A percentile compares a stretch with the other conserved stretches of the same genome.
phyloP scores from a whole-genome alignment of 140 eudicot species.

The Cichorium intybus region DNA sequence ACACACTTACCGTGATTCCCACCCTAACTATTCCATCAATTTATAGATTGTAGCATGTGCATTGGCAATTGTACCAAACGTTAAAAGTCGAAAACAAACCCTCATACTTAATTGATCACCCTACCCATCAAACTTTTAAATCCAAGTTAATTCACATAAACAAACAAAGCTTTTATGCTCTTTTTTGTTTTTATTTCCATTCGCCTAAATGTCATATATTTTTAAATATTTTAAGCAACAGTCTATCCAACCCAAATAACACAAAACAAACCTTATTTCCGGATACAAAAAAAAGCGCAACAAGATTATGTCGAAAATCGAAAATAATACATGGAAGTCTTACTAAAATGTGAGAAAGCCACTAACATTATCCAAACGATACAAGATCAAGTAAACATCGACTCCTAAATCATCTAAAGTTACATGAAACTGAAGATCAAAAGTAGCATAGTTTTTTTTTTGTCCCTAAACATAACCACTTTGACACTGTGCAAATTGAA shows the following conservation, averaged over 20 bases:
- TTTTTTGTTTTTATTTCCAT: background rate
- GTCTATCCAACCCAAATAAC: background rate
- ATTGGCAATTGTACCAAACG: background rate
- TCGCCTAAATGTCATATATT: background rate
- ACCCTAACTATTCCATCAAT: background rate
- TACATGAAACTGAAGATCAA: background rate
- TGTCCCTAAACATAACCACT: slow-evolving; percentile 12
- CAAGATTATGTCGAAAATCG: background rate
- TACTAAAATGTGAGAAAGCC: background rate
- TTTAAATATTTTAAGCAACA: background rate
- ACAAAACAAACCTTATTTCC: background rate
- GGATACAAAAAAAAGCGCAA: background rate
- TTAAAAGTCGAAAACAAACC: too few relatives aligned
- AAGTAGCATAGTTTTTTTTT: slow-evolving; percentile 5
- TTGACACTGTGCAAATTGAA: slow-evolving; percentile 10
- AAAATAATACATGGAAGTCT: background rate
- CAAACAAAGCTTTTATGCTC: too few relatives aligned
- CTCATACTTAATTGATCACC: too few relatives aligned
- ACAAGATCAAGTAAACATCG: background rate
- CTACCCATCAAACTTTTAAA: too few relatives aligned
- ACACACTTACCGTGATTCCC: background rate
- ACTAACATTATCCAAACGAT: slow-evolving; percentile 6
- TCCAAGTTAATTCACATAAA: too few relatives aligned
- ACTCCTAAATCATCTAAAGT: slow-evolving; percentile 4
- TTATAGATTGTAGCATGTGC: background rate